A percentile compares a stretch with the other conserved stretches of the same genome.
Conservation (phyloP, 2,329 filamentous ascomycete genomes). For the Sarocladium oryzae region DNA sequence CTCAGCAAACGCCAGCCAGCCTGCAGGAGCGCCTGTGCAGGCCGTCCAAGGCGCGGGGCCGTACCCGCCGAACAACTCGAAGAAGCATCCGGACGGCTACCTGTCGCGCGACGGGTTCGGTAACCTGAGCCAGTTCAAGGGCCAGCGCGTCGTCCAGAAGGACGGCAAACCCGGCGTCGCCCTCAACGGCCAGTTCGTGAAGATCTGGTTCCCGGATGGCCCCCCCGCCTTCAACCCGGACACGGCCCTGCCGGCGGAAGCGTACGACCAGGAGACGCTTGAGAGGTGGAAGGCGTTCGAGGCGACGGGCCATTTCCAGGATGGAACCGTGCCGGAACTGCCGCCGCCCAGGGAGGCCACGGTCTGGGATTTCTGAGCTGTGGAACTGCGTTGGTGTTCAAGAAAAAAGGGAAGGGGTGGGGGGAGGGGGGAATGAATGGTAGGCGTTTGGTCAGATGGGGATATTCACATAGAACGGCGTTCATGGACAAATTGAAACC, state of each 20-base stretch:
- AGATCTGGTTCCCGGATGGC: conserved; percentile 69
- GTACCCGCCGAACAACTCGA: conserved; percentile 37
- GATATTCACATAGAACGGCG: no score
- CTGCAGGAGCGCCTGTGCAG: conserved; percentile 12
- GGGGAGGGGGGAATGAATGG: no score
- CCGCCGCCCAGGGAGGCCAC: conserved; percentile 75
- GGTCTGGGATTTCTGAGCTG: conserved; percentile 59
- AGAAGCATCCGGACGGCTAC: conserved; percentile 41
- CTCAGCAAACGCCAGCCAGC: conserved; percentile 10
- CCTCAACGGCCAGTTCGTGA: conserved; percentile 50
- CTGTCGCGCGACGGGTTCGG: conserved; percentile 34
- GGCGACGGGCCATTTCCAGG: conserved; percentile 60
- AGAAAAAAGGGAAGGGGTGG: no score
- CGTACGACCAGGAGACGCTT: conserved; percentile 54
- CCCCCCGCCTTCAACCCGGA: conserved; percentile 57
- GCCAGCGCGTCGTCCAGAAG: conserved; percentile 55
- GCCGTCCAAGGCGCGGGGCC: conserved; percentile 23
- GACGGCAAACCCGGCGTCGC: conserved; percentile 39
- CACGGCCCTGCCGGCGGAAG: conserved; percentile 51
- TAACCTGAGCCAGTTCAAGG: conserved; percentile 53
- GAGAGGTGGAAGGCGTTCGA: conserved; percentile 59
- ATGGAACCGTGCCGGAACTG: conserved; percentile 66
- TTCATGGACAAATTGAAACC: no score
- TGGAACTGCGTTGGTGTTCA: no score
- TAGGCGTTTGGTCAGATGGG: no score